Percentiles rank a stretch among this genome's conserved stretches.
Evolutionary conservation across 176 grass and related monocot species (phyloP).

Genomic region (Lolium multiflorum): DNA sequence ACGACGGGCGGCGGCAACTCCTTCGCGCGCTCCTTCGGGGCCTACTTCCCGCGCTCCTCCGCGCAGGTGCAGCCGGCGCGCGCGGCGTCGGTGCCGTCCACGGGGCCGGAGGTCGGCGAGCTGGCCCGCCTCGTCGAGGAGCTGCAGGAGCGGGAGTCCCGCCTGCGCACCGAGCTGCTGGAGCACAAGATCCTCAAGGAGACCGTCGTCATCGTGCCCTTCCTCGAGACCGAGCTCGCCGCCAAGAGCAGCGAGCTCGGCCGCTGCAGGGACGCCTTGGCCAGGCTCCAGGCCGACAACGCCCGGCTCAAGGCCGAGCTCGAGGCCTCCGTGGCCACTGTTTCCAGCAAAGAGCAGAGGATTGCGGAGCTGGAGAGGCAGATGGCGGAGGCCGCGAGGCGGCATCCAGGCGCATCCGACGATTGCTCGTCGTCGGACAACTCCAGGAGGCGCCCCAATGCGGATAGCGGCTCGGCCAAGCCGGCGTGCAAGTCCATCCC

Average conservation of each 20-base stretch:
- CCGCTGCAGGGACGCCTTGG: slow-evolving; percentile 48
- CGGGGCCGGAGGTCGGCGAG: slow-evolving; percentile 51
- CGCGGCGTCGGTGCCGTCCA: slow-evolving; percentile 36
- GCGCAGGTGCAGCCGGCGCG: slow-evolving; percentile 86
- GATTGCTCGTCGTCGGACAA: slow-evolving; percentile 66
- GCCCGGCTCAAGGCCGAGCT: slow-evolving; percentile 54
- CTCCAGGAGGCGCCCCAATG: slow-evolving; percentile 15
- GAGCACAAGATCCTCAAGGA: slow-evolving; percentile 96
- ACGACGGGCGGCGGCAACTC: slow-evolving; percentile 6
- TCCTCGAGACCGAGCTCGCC: slow-evolving; percentile 76
- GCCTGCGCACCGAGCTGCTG: slow-evolving; percentile 85
- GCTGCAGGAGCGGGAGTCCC: slow-evolving; percentile 82
- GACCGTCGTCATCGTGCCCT: slow-evolving; percentile 88
- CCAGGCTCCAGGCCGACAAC: slow-evolving; percentile 76
- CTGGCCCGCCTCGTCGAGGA: slow-evolving; percentile 84
- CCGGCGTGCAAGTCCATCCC: background rate
- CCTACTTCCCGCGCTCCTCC: slow-evolving; percentile 82
- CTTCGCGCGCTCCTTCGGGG: slow-evolving; percentile 77
- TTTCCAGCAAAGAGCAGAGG: slow-evolving; percentile 41
- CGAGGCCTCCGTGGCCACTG: slow-evolving; percentile 16
- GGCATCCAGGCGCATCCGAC: slow-evolving; percentile 23
- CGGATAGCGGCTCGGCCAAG: background rate
- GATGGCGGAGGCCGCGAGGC: slow-evolving; percentile 50
- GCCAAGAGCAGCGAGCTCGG: slow-evolving; percentile 66
- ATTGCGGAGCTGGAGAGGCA: slow-evolving; percentile 60